These are phyloP conservation scores for Russula foetens DNA, from an alignment of 768 basidiomycete species.

Conservation along the genomic window DNA sequence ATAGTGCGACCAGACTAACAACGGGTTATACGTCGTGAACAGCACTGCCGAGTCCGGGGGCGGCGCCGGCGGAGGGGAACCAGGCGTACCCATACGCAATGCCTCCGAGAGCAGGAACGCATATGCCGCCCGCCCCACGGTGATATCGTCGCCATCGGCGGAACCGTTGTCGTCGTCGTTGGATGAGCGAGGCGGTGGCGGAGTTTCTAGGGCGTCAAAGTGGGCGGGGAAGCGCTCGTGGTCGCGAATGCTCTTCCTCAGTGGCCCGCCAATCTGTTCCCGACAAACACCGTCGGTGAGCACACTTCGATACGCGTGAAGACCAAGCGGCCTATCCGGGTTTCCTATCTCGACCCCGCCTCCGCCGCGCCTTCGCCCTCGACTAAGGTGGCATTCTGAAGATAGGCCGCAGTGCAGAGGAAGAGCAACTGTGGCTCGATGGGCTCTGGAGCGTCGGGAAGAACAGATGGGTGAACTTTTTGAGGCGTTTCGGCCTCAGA, in stretches of 20 bases:
- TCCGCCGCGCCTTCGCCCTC: conserved; percentile 70
- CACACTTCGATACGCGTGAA: conserved; percentile 51
- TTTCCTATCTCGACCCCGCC: too few relatives aligned
- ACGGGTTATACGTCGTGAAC: too few relatives aligned
- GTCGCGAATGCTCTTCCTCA: conserved; percentile 75
- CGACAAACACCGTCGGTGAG: conserved; percentile 50
- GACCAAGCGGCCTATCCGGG: conserved; percentile 67
- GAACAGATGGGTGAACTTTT: too few relatives aligned
- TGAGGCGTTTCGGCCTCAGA: too few relatives aligned
- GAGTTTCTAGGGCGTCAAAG: conserved; percentile 68
- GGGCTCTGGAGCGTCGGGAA: too few relatives aligned
- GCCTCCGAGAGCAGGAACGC: conserved; percentile 65
- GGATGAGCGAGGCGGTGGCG: conserved; percentile 11
- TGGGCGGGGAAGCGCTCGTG: conserved; percentile 78
- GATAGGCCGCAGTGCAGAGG: conserved; percentile 72
- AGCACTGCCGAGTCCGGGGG: too few relatives aligned
- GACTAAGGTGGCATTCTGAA: conserved; percentile 71
- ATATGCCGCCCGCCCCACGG: conserved; percentile 50
- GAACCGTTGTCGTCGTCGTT: background rate
- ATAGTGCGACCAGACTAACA: too few relatives aligned
- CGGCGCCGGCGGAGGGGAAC: conserved; percentile 28
- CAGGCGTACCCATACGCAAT: conserved; percentile 52
- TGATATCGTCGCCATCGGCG: conserved; percentile 23
- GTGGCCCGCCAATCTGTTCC: conserved; percentile 48
- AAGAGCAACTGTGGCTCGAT: too few relatives aligned